phyloP scores from a whole-genome alignment of 2,329 filamentous ascomycete species.

The Trichoderma citrinoviride region DNA sequence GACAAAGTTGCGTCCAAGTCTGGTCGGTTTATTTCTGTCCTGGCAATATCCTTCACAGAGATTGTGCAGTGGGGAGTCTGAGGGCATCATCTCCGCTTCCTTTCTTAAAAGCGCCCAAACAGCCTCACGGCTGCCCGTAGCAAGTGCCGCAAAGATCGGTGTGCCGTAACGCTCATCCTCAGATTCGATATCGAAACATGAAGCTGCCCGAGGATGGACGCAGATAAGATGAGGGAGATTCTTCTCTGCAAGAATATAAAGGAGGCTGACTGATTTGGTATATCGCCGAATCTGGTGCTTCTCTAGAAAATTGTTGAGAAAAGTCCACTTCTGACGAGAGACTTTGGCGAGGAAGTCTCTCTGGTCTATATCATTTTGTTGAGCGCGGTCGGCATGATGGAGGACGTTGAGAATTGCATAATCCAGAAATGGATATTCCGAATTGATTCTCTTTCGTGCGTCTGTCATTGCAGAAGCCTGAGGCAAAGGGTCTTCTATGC shows the following conservation, averaged over 20 bases:
- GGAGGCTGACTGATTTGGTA: not conserved
- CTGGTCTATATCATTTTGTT: not conserved
- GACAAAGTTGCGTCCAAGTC: accelerated
- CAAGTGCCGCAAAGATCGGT: constrained; percentile 4
- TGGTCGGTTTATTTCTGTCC: not conserved
- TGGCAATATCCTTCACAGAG: not conserved
- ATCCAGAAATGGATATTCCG: not conserved
- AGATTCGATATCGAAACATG: not conserved
- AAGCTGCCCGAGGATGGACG: not conserved
- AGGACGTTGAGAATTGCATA: not conserved
- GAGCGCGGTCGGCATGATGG: not conserved
- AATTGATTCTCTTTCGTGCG: not conserved
- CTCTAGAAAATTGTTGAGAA: not conserved
- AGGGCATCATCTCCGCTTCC: not conserved
- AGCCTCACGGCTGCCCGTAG: not conserved
- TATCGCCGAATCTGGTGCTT: not conserved
- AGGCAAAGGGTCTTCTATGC: not conserved
- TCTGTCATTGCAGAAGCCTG: not conserved
- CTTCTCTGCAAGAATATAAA: not conserved
- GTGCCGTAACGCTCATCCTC: not conserved
- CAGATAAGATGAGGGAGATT: not conserved
- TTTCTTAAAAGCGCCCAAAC: not conserved
- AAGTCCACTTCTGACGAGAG: not conserved
- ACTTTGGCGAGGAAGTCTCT: not conserved
- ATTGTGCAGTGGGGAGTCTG: not conserved